phyloP scores from a whole-genome alignment of 2,329 filamentous ascomycete genomes.

The Aspergillus udagawae region DNA sequence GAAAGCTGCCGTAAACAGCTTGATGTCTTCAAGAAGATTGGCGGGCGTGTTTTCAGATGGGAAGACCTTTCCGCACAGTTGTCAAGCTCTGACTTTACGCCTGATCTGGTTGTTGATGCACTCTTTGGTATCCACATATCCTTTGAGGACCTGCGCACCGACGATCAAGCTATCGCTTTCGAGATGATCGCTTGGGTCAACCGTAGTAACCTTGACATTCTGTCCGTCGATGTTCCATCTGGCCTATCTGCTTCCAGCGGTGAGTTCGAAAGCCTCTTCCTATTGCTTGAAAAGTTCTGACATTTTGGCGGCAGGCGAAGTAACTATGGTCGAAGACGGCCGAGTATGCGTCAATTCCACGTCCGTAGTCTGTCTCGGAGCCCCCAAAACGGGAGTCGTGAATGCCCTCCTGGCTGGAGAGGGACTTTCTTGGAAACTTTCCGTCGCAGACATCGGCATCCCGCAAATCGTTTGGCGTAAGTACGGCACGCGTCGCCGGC shows the following conservation, averaged over 20 bases:
- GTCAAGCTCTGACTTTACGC: slow-evolving; percentile 56
- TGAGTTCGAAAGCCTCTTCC: slow-evolving; percentile 53
- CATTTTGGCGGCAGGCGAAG: slow-evolving; percentile 41
- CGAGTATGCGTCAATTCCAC: slow-evolving; percentile 76
- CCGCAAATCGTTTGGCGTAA: slow-evolving; percentile 79
- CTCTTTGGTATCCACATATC: slow-evolving; percentile 80
- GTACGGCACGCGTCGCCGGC: slow-evolving; percentile 72
- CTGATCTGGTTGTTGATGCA: slow-evolving; percentile 83
- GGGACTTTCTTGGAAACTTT: slow-evolving; percentile 65
- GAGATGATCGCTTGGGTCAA: slow-evolving; percentile 94
- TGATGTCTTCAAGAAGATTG: slow-evolving; percentile 77
- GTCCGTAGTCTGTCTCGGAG: slow-evolving; percentile 79
- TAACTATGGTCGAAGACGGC: slow-evolving; percentile 64
- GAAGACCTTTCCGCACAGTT: slow-evolving; percentile 51
- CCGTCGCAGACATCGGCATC: slow-evolving; percentile 82
- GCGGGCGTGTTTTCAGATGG: slow-evolving; percentile 66
- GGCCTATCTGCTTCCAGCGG: slow-evolving; percentile 79
- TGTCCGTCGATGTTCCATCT: slow-evolving; percentile 88
- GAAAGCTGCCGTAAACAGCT: slow-evolving; percentile 78
- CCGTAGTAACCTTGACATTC: slow-evolving; percentile 72
- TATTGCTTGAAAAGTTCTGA: slow-evolving; percentile 9
- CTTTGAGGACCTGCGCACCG: slow-evolving; percentile 81
- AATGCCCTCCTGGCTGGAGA: slow-evolving; percentile 66
- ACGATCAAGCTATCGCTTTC: slow-evolving; percentile 78
- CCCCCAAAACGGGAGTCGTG: slow-evolving; percentile 78